Base-by-base conservation (phyloP, 2,329 filamentous ascomycete genomes). In the Didymosphaeria variabile region DNA sequence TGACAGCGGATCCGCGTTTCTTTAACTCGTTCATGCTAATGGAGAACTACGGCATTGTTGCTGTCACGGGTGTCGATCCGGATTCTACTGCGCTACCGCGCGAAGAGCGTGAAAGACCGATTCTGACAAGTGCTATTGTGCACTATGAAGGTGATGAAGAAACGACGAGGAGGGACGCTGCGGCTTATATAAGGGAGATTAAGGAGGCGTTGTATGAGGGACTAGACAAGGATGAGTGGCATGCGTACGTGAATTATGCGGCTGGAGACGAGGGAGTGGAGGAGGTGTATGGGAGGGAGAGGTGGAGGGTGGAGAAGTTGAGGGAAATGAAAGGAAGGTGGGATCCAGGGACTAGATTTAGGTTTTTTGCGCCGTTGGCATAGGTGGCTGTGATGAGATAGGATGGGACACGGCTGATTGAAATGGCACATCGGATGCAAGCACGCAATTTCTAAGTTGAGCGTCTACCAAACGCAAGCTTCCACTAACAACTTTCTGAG, bases 181-280 rank as follows among this genome's bases (percentile, higher is more conserved):
- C 63, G 21, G 46, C 26, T 19, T 58, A 62, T 53, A 50, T 44
- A 2, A 44, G 19, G n/a, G 47, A 56, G 10, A 62, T 69, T 5
- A 57, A 57, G 10, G 49, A 68, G 32, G 65, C 65, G 17, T 49
- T 66, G 8, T 66, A 64, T 38, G 52, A 13, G 9, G 63, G 65
- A 9, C 26, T 66, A 1, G 57, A 57, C 2, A 60, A 38, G 15
- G 61, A 59, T 3, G 10, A 50, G 32, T 64, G 70, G 46, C 66
- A 71, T 52, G 62, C 66, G 9, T 78, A 78, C 59, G 66, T 76
- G 4, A 78, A 78, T 52, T 79, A 78, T 57, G 75, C 75, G 5
- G 64, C 64, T 51, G 74, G 75, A 15, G 66, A 68, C 9, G 75
- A 78, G 62, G 32, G 38, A 1, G 54, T 64, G 50, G 34, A 67